Base-by-base conservation (phyloP, 805 yeast genomes). In the Candida argentea region DNA sequence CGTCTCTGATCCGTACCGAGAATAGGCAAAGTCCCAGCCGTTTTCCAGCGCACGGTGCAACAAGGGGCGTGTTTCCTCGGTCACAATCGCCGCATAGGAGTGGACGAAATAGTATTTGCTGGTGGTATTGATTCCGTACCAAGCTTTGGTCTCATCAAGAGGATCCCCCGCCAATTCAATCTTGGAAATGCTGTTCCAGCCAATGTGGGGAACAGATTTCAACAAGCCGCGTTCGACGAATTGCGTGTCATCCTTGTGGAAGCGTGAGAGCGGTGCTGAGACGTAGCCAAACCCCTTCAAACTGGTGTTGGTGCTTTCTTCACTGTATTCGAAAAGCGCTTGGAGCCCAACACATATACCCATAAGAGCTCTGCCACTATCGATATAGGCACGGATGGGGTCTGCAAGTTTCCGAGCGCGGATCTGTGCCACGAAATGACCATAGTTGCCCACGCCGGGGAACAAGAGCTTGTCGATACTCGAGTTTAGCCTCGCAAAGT, bases 291-390 rank as follows among this genome's bases (percentile, higher is more conserved):
- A 54, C 0, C 77, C 75, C 24, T 81, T 57, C n/a, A 91, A 94
- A 11, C 49, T 37, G 5, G 48, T 38, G 16, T 68, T 65, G 10
- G 83, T 76, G 27, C 78, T 68, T 50, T 91, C 98, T 34, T 67
- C 81, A 28, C 94, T 80, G 2, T 76, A 73, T 11, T 55, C 53
- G 44, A 89, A 85, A 20, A 91, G 63, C 2, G 95, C 67, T 52
- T 91, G 99, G 31, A 91, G 61, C 5, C 99, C 99, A 24, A 91
- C 97, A 60, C 99, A 91, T 37, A 91, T 84, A 5, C 98, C 99
- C 95, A 91, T 84, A 16, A 91, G 57, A 10, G 93, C 84, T 43
- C 74, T 74, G 2, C 95, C 95, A n/a, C 80, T 60, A 5, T 61
- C 55, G 20, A 87, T 75, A 44, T 84, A 86, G 25, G 67, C 52